Evolutionary conservation across 352 stramenopile genomes (phyloP), one percentile per base, ranked within the genome.

Genomic region (Phytophthora ramorum): DNA sequence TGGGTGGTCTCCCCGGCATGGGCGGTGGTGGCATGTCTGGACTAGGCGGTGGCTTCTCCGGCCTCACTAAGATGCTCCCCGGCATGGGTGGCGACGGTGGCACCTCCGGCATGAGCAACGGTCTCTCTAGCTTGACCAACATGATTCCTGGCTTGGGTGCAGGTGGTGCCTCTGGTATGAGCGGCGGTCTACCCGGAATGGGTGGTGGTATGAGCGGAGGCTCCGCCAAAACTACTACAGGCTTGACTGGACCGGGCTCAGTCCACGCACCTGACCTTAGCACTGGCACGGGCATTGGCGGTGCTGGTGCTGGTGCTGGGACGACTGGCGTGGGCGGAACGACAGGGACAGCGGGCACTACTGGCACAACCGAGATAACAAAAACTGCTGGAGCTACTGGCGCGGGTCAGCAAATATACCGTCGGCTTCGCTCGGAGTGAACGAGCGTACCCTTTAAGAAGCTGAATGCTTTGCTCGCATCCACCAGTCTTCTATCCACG

Each of bases 11-110:
- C 10, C 46, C 46, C 28, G 30, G 47, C n/a, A 43, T 41, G 28
- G 17, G 47, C 14, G 47, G n/a, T 43, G 47, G 47, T 43, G 47
- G 47, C n/a, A 55, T 55, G 30, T 16, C 16, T 28, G 47, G 47
- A 40, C 44, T 55, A 30, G 26, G 46, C 46, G 46, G 46, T n/a
- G 46, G 46, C 16, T 14, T 52, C 16, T 55, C 47, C n/a, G 12
- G 47, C 9, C 16, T 55, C 47, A 55, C 47, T 13, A 55, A 55
- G 30, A 55, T 55, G 47, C 44, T 55, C 30, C 47, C 47, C 2
- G 47, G 47, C 6, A 55, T 55, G 30, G 30, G 47, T 17, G 47
- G 47, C 28, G 46, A 28, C 14, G 35, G 35, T 17, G 35, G 13
- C 16, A 26, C 16, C 26, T 22, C 46, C 12, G 46, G 46, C 10